Evolutionary conservation across 163 green algal genomes (phyloP).

Genomic region (Chloroidium sp.): DNA sequence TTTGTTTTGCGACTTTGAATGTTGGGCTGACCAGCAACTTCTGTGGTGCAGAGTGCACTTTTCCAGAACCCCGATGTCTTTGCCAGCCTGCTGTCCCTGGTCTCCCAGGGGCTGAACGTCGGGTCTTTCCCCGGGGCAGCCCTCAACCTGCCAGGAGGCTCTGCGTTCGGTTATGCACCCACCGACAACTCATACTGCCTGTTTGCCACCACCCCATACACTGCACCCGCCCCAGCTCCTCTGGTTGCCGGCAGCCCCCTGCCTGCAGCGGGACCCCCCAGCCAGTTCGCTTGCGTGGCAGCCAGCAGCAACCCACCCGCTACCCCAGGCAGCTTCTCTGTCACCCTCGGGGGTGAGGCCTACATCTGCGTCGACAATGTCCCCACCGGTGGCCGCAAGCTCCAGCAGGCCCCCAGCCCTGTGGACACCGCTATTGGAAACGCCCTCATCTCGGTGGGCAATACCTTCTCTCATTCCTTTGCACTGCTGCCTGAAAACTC

Average conservation of each 20-base stretch:
- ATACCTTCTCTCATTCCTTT: not conserved
- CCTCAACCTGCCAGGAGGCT: not conserved
- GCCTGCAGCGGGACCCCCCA: too few relatives aligned
- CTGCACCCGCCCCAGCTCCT: too few relatives aligned
- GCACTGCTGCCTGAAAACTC: too few relatives aligned
- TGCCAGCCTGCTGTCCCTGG: not conserved
- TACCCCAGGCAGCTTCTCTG: not conserved
- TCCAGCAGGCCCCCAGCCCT: not conserved
- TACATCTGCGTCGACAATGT: not conserved
- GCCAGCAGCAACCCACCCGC: not conserved
- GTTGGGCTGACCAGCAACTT: too few relatives aligned
- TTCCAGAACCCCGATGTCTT: not conserved
- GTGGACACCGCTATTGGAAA: not conserved
- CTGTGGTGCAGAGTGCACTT: not conserved
- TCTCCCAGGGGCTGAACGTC: not conserved
- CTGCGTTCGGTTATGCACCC: not conserved
- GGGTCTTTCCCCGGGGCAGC: not conserved
- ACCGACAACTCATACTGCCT: conserved; percentile 1
- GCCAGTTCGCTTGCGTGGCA: not conserved
- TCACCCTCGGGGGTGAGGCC: not conserved
- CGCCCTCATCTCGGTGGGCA: not conserved
- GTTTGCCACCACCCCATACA: not conserved
- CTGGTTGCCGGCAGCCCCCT: too few relatives aligned
- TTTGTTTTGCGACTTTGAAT: too few relatives aligned
- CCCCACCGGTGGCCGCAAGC: not conserved